Evolutionary conservation across 176 grass and related monocot species (phyloP).

Genomic region (Poa annua): DNA sequence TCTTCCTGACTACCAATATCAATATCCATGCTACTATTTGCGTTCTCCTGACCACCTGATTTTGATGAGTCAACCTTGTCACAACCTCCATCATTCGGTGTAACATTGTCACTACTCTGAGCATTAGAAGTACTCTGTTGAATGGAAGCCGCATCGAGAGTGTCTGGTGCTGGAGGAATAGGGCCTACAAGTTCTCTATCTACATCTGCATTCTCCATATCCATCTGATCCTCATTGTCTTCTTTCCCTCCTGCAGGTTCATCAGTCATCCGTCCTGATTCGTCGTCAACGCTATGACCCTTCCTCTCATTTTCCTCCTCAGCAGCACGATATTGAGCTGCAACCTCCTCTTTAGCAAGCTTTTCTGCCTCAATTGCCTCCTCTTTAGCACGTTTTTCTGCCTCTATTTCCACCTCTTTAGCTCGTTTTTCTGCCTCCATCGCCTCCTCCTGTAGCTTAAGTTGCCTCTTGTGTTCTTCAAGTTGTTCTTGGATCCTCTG

Average conservation of each 20-base stretch:
- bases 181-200: constrained; percentile 38
- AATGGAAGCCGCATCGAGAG: not conserved
- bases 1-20: constrained; percentile 18
- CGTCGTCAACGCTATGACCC: not conserved
- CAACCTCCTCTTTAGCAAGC: not conserved
- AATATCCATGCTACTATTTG: not conserved
- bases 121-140: not conserved
- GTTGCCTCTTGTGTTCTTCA: constrained; percentile 60
- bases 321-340: not conserved
- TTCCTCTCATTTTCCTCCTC: constrained; percentile 37
- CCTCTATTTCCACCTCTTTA: not conserved
- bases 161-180: constrained; percentile 18
- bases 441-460: constrained; percentile 33
- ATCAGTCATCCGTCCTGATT: constrained; percentile 5
- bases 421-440: not conserved
- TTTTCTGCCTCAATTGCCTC: constrained; percentile 38
- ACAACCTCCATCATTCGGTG: not conserved
- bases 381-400: not conserved
- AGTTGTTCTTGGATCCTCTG: constrained; percentile 59
- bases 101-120: not conserved
- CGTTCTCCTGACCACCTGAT: not conserved
- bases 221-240: constrained; percentile 32
- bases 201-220: constrained; percentile 20
- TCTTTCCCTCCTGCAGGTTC: constrained; percentile 32
- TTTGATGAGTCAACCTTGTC: not conserved